Percentiles rank a stretch among this genome's conserved stretches.
Conservation (phyloP, 2,329 filamentous ascomycete genomes). For the Tolypocladium pustulatum region DNA sequence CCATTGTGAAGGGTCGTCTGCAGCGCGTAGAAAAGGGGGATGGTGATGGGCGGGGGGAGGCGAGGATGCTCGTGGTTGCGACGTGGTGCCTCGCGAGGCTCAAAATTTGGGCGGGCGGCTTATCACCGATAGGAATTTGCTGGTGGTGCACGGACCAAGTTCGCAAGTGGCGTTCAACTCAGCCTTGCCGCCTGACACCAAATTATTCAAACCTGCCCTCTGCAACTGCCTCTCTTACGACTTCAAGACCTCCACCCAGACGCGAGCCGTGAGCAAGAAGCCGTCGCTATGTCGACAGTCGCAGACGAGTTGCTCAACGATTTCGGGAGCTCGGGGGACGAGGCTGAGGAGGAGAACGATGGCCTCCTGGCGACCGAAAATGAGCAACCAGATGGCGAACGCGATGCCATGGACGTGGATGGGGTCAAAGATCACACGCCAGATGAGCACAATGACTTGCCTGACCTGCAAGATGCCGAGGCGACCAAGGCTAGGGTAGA, state of each 20-base stretch:
- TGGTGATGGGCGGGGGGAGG: neutral
- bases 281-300: conserved; percentile 65
- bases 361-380: conserved; percentile 32
- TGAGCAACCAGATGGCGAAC: conserved; percentile 25
- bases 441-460: conserved; percentile 35
- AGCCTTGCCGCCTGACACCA: neutral
- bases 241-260: neutral
- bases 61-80: conserved; percentile 1
- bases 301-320: conserved; percentile 89
- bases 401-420: conserved; percentile 46
- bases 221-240: neutral
- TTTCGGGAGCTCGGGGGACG: conserved; percentile 53
- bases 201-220: neutral
- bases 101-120: conserved; percentile 9
- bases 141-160: neutral
- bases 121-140: neutral
- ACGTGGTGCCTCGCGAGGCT: conserved; percentile 9
- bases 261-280: neutral
- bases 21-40: neutral
- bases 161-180: neutral
- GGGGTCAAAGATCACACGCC: conserved; percentile 38
- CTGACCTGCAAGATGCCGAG: conserved; percentile 52
- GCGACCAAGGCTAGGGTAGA: conserved; percentile 70
- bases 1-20: conserved; percentile 50
- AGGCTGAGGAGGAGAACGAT: conserved; percentile 52